These are phyloP conservation scores for Themeda triandra DNA, from an alignment of 176 grass and related monocot genomes.

Conservation along the genomic window DNA sequence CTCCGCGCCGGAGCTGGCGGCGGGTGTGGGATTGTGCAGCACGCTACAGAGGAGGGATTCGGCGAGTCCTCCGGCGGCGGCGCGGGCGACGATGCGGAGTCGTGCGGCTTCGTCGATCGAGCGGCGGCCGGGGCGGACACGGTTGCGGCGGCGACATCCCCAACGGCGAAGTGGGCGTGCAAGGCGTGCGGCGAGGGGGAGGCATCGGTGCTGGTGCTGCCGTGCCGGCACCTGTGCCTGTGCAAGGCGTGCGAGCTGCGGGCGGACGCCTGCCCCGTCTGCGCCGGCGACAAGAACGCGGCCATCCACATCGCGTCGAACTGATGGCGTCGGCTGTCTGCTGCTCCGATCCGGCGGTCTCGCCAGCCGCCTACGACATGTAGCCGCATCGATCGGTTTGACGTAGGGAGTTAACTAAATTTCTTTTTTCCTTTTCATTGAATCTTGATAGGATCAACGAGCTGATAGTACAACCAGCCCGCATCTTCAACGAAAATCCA, in stretches of 20 bases:
- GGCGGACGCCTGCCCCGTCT: slow-evolving; percentile 44
- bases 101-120: slow-evolving; percentile 1
- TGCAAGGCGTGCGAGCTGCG: slow-evolving; percentile 56
- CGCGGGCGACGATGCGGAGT: slow-evolving; percentile 36
- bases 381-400: no score
- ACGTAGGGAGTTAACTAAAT: no score
- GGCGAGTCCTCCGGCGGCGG: slow-evolving; percentile 50
- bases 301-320: slow-evolving; percentile 33
- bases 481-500: no score
- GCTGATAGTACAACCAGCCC: no score
- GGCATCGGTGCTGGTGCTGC: slow-evolving; percentile 50
- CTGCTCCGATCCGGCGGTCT: no score
- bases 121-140: no score
- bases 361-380: no score
- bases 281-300: slow-evolving; percentile 40
- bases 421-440: no score
- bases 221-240: slow-evolving; percentile 66
- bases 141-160: not conserved
- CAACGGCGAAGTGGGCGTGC: slow-evolving; percentile 13
- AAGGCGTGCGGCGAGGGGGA: slow-evolving; percentile 31
- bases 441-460: no score
- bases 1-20: not conserved
- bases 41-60: slow-evolving; percentile 33
- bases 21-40: rapidly evolving
- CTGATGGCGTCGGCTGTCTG: no score